Conservation (phyloP, 1,139 yeast species). For the Barnettozyma hawaiiensis region DNA sequence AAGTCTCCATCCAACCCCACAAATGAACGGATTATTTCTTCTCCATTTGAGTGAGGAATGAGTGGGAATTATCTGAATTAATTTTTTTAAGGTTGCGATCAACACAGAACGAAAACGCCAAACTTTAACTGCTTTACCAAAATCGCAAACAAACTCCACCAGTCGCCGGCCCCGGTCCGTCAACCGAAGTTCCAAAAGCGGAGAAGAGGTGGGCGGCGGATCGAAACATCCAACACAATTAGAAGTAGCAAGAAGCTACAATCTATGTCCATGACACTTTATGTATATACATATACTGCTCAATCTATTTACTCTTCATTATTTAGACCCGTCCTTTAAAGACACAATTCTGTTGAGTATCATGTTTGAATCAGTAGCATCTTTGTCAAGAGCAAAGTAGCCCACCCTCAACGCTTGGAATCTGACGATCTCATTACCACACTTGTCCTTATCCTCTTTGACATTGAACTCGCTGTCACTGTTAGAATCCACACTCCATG, state of each 20-base stretch:
- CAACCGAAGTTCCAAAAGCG: neutral
- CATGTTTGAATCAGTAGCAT: slow-evolving; percentile 53
- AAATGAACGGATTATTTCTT: too few species aligned
- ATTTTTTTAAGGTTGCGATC: neutral
- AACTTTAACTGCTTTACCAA: neutral
- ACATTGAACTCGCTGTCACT: slow-evolving; percentile 59
- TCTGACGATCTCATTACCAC: slow-evolving; percentile 77
- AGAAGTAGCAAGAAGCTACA: too few species aligned
- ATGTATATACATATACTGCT: neutral
- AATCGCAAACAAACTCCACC: neutral
- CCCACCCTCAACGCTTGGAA: slow-evolving; percentile 98
- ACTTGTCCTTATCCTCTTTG: slow-evolving; percentile 47
- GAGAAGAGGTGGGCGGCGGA: neutral
- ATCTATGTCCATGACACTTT: neutral
- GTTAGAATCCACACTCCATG: slow-evolving; percentile 67
- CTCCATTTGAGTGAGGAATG: neutral
- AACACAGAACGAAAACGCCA: neutral
- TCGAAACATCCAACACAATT: neutral
- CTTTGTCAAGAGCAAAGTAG: slow-evolving; percentile 88
- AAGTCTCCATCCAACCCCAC: neutral
- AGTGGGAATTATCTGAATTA: too few species aligned
- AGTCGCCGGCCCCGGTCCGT: neutral
- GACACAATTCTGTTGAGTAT: slow-evolving; percentile 27
- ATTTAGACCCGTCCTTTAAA: slow-evolving; percentile 22
- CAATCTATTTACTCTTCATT: neutral